Evolutionary conservation across 257 asterid genomes (phyloP).

Genomic region (Misopates orontium): DNA sequence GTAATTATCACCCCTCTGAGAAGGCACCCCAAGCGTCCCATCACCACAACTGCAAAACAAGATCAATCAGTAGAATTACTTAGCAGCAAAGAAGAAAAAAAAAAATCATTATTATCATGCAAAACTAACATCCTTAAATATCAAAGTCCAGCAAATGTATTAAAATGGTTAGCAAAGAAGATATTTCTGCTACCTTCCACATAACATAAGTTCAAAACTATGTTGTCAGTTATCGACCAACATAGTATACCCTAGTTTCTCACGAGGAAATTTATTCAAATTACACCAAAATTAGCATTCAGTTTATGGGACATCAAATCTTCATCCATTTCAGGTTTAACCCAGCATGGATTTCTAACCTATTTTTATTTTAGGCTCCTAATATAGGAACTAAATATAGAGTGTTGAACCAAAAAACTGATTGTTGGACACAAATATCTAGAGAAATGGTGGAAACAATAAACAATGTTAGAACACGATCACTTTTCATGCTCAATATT

Average conservation of each 20-base stretch:
- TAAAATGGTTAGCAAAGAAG: conserved; percentile 11
- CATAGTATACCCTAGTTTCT: conserved; percentile 2
- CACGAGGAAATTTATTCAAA: neutral
- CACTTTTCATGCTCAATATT: neutral
- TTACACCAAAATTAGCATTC: conserved; percentile 5
- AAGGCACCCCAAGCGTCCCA: conserved; percentile 84
- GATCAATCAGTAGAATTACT: conserved; percentile 29
- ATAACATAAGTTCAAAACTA: neutral
- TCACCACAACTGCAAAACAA: conserved; percentile 85
- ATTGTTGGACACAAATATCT: neutral
- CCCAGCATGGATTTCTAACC: conserved; percentile 7
- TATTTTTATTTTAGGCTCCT: neutral
- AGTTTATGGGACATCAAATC: conserved; percentile 8
- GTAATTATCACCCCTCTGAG: conserved; percentile 85
- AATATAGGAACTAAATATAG: neutral
- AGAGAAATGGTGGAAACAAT: conserved; percentile 11
- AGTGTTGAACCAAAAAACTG: too few species aligned
- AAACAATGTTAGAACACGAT: neutral
- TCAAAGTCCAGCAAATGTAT: neutral
- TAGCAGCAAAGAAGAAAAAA: neutral
- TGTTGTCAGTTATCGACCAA: conserved; percentile 1
- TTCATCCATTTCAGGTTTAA: neutral
- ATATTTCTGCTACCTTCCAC: neutral
- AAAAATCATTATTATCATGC: conserved; percentile 4
- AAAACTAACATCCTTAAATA: conserved; percentile 16